These are phyloP conservation scores for Chaetomium sp. DNA, from an alignment of 2,329 filamentous ascomycete species.

Conservation along the genomic window DNA sequence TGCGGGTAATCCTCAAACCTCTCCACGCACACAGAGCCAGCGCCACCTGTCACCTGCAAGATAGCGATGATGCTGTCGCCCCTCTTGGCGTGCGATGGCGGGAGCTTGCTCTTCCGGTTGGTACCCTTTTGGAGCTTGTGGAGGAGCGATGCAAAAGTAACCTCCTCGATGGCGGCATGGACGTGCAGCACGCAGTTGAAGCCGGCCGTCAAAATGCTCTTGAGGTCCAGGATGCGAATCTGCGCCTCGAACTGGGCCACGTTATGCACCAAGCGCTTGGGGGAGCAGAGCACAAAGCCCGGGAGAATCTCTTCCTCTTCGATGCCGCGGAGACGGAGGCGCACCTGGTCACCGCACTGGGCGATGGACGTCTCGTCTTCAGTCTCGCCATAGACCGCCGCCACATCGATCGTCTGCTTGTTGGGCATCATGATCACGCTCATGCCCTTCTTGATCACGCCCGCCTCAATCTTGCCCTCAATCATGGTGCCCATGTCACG, in stretches of 20 bases:
- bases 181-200: constrained; percentile 98
- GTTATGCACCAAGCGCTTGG: constrained; percentile 87
- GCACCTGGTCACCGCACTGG: constrained; percentile 91
- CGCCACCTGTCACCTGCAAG: constrained; percentile 78
- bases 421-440: constrained; percentile 94
- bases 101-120: constrained; percentile 82
- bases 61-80: constrained; percentile 84
- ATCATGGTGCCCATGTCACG: constrained; percentile 95
- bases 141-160: constrained; percentile 79
- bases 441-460: constrained; percentile 81
- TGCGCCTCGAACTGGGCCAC: constrained; percentile 90
- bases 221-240: constrained; percentile 89
- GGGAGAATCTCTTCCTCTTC: constrained; percentile 97
- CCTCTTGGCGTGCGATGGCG: constrained; percentile 83
- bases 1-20: constrained; percentile 94
- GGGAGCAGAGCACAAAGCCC: constrained; percentile 92
- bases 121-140: constrained; percentile 97
- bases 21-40: constrained; percentile 86
- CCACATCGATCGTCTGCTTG: constrained; percentile 69
- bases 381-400: constrained; percentile 88
- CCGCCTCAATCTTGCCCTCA: constrained; percentile 87
- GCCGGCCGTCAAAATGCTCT: constrained; percentile 85
- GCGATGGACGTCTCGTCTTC: constrained; percentile 82
- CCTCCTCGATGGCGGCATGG: constrained; percentile 94
- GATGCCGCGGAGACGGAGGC: constrained; percentile 83